Evolutionary conservation across 495 filamentous ascomycete genomes (phyloP).

Genomic region (Talaromyces liani): DNA sequence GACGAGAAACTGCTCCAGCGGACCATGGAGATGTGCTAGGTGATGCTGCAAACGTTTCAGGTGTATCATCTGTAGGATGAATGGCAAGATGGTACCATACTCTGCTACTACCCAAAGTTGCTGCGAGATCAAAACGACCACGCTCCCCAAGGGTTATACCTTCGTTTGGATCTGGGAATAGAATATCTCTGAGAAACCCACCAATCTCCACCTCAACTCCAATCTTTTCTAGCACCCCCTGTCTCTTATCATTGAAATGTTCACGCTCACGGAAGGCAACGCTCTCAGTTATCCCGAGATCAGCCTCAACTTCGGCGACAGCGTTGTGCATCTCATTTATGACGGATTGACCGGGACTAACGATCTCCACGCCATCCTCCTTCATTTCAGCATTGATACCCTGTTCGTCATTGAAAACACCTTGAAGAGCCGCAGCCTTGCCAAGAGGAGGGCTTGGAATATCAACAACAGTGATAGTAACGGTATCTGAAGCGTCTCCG

Average conservation of each 20-base stretch:
- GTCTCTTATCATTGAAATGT: constrained; percentile 69
- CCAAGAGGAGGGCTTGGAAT: constrained; percentile 72
- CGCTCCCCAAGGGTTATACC: constrained; percentile 65
- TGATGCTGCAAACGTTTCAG: constrained; percentile 56
- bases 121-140: constrained; percentile 67
- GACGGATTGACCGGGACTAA: constrained; percentile 64
- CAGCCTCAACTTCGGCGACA: constrained; percentile 68
- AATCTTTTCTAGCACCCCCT: constrained; percentile 79
- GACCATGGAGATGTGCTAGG: constrained; percentile 72
- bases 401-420: constrained; percentile 82
- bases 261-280: constrained; percentile 63
- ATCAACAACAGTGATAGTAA: constrained; percentile 83
- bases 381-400: constrained; percentile 98
- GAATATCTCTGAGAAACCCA: constrained; percentile 72
- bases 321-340: constrained; percentile 77
- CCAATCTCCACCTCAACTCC: constrained; percentile 73
- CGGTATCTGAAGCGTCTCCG: constrained; percentile 70
- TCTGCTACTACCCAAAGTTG: constrained; percentile 66
- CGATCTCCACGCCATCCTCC: constrained; percentile 75
- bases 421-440: constrained; percentile 77
- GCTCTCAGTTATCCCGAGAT: constrained; percentile 69
- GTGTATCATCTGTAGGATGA: constrained; percentile 83
- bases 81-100: constrained; percentile 94
- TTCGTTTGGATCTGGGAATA: constrained; percentile 71
- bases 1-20: constrained; percentile 82